A percentile compares a stretch with the other conserved stretches of the same genome.
Conservation (phyloP, 192 early-diverging fungal genomes). For the Coemansia sp. region DNA sequence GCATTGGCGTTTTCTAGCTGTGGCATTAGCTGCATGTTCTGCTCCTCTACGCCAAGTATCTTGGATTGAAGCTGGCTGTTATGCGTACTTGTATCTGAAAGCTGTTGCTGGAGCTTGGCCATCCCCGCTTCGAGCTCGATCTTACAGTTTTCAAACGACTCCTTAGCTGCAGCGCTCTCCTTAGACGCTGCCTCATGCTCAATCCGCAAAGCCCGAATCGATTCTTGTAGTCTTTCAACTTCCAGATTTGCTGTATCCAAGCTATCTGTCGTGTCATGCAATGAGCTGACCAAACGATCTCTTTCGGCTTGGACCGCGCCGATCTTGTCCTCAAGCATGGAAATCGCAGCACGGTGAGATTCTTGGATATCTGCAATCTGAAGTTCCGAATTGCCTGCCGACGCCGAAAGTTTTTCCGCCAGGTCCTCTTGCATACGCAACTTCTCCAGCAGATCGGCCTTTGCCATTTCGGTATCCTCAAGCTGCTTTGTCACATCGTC, state of each 20-base stretch:
- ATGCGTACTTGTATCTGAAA: background rate
- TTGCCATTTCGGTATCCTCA: background rate
- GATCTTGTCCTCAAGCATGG: background rate
- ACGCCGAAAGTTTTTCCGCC: background rate
- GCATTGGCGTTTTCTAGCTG: background rate
- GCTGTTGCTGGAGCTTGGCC: background rate
- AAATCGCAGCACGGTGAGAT: background rate
- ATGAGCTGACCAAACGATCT: background rate
- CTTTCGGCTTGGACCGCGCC: conserved; percentile 2
- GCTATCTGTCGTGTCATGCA: background rate
- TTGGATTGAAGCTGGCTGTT: background rate
- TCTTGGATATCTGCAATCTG: conserved; percentile 5
- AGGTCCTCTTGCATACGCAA: background rate
- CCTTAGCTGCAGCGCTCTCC: background rate
- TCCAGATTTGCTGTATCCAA: background rate
- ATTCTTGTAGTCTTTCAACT: background rate
- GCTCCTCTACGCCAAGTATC: background rate
- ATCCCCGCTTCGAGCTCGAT: background rate
- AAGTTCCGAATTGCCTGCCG: background rate
- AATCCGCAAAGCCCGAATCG: background rate
- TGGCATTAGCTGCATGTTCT: background rate
- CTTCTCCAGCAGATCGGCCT: background rate
- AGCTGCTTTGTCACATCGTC: background rate
- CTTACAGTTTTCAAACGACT: background rate
- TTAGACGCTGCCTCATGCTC: background rate